Evolutionary conservation across 2,329 filamentous ascomycete species (phyloP), one percentile per base, ranked within the genome.

Genomic region (Raffaelea albimanens): DNA sequence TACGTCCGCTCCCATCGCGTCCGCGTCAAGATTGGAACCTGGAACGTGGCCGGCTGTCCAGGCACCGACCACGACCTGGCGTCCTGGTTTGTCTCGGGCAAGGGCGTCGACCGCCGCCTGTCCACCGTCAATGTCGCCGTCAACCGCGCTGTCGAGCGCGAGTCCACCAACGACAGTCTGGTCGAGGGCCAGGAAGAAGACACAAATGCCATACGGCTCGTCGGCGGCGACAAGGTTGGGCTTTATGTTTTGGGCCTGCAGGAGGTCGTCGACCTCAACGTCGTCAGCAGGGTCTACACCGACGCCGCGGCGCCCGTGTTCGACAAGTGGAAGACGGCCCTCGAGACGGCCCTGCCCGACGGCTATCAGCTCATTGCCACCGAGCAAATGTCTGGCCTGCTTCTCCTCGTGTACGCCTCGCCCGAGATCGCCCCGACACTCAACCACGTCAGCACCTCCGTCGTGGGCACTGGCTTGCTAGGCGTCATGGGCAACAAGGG

Each of bases 401-500:
- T 95, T 38, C 70, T 96, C 2, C 71, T 97, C 23, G 76, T 96
- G 22, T 97, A 93, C 60, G 90, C 88, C 2, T 87, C 90, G 0
- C 82, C 89, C 0, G 76, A 81, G 9, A 72, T 97, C 38, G 78
- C 79, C 1, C 73, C 82, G 0, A 85, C 83, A 2, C 78, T 97
- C 57, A 86, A 81, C 52, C 86, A 87, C 43, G 80, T 95, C 55
- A 94, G 87, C 63, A 89, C 84, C 2, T 82, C 82, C 4, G 84
- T 80, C 49, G 83, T 97, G 8, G 91, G 90, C 0, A 98, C 93
- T 0, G 93, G 93, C 0, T 65, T 97, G 40, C 78, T 94, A 65
- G 91, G 91, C 0, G 95, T 95, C 59, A 83, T 96, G 70, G 93
- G 93, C 10, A 98, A 98, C 64, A 98, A 98, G 63, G 93, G 93